Evolutionary conservation across 2,329 filamentous ascomycete genomes (phyloP), one percentile per base, ranked within the genome.

Genomic region (Aspergillus sp.): DNA sequence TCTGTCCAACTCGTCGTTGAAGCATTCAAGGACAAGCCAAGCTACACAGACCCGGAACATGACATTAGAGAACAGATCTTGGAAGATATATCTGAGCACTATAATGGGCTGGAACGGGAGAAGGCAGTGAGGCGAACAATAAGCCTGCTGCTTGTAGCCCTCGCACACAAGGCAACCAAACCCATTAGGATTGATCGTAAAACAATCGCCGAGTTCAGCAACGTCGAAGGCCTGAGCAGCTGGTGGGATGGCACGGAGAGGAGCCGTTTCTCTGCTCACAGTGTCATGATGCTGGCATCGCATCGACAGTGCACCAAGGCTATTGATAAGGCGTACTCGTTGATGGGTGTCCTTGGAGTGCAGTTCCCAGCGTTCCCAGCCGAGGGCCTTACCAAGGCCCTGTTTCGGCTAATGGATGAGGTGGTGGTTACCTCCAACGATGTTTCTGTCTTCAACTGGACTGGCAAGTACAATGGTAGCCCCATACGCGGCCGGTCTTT

Each of bases 321-420:
- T 7, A 64, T 60, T 13, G 64, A 66, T 38, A 57, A 66, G 48
- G 64, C 62, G 6, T 66, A 66, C 57, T 66, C 64, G 13, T 53
- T 66, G 53, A 66, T 66, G 64, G 64, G 64, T 58, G 61, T 66
- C 10, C 50, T 66, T 12, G 64, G 64, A 5, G 64, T 66, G n/a
- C 57, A 59, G 5, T 66, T 66, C 49, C 58, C 64, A 8, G 62
- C 62, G 1, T 66, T 66, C 30, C 53, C 62, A 4, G 64, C 64
- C 4, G 64, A 66, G 25, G 64, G 64, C 5, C 58, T 66, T 8
- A 57, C 60, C 3, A 65, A 65, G 32, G 63, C 63, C 5, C 47
- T 65, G 10, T 47, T 62, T 12, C 61, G 63, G 4, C 47, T 65
- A 5, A 12, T 65, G 19, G 63, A 65, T 23, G 63, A 65, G 43